Base-by-base conservation (phyloP, 75 land plant genomes). In the Sequoiadendron giganteum region DNA sequence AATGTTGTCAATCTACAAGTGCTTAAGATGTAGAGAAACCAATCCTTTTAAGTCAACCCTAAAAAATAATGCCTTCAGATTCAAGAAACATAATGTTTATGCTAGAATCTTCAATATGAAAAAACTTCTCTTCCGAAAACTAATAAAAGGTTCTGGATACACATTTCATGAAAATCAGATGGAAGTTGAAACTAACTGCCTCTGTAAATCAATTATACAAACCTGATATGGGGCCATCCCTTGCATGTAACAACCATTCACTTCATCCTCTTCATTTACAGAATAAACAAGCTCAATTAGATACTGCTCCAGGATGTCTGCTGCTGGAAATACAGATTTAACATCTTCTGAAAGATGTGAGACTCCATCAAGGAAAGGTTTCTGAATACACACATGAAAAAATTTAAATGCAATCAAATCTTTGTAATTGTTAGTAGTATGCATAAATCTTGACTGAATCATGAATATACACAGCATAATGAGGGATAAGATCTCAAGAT, bases 311-410 rank as follows among this genome's bases (percentile, higher is more conserved):
- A 97, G 89, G 78, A 86, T 89, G 86, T 96, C 84, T 75, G 98
- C 95, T 85, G 96, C 98, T 54, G 99, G 89, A 85, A 97, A 95
- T 38, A 97, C 97, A 47, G 93, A 90, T 47, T 87, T 92, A 19
- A 90, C 97, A 90, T 95, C 98, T 84, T 94, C 95, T 72, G 98
- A 92, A 61, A 97, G 93, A 83, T 91, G 88, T 32, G 96, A 88
- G 3, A 96, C 91, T 45, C 90, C 97, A 87, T 95, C 88, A 38
- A 97, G 92, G 87, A 97, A 97, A 56, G 98, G 97, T 90, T 91
- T 95, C 99, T 97, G 88, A 25, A 72, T 90, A 54, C 82, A 89
- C 48, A 85, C 34, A 18, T 32, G 25, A 38, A n/a, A 89, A 56
- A 81, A 49, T 21, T 36, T 47, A 25, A 54, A n/a, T 25, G 36